These are phyloP conservation scores for Dothidotthia symphoricarpi DNA, from an alignment of 2,329 filamentous ascomycete species.

Conservation along the genomic window DNA sequence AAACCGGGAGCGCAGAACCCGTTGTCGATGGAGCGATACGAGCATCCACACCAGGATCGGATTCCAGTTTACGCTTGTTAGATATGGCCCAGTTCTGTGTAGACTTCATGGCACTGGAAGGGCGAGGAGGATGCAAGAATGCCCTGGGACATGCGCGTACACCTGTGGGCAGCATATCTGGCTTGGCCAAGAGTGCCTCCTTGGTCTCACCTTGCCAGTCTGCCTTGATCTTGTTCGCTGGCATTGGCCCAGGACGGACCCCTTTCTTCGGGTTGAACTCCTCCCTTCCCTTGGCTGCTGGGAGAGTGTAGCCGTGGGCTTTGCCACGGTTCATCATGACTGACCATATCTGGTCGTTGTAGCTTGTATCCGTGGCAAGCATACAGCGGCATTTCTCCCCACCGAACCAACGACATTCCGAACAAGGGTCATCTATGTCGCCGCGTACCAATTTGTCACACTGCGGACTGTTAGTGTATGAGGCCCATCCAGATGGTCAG, in stretches of 20 bases:
- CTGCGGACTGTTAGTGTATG: too few relatives aligned
- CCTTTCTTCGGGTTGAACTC: background rate
- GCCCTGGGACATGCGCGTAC: background rate
- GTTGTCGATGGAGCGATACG: background rate
- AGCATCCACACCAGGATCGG: background rate
- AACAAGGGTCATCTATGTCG: too few relatives aligned
- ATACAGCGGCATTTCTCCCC: too few relatives aligned
- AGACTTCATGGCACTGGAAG: background rate
- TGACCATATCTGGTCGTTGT: background rate
- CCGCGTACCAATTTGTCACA: too few relatives aligned
- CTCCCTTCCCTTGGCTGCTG: constrained; percentile 1
- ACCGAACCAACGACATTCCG: too few relatives aligned
- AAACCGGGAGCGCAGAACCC: background rate
- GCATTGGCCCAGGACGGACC: background rate
- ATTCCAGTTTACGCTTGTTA: background rate
- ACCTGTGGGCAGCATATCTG: background rate
- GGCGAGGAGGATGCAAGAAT: background rate
- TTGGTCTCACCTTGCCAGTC: background rate
- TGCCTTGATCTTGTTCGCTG: background rate
- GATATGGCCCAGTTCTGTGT: background rate
- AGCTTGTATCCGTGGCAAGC: too few relatives aligned
- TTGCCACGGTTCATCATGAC: constrained; percentile 1
- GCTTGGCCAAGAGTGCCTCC: background rate
- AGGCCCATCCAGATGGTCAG: too few relatives aligned
- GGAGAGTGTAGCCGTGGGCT: constrained; percentile 1